A percentile compares a stretch with the other conserved stretches of the same genome.
phyloP scores from a whole-genome alignment of 2,329 filamentous ascomycete species.

The Aulographum hederae region DNA sequence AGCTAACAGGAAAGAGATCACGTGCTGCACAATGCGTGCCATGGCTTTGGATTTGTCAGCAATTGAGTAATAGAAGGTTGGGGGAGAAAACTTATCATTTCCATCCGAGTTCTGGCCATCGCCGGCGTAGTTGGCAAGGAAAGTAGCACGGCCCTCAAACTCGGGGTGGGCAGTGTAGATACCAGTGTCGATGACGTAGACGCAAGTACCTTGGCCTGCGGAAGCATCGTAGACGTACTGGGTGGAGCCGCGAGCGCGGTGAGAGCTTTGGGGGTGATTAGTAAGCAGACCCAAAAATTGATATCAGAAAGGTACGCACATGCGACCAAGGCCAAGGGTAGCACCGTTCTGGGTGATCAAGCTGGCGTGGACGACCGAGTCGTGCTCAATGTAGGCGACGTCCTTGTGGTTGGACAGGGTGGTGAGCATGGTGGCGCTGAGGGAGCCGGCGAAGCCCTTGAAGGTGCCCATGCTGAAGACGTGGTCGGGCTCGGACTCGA shows the following conservation, averaged over 20 bases:
- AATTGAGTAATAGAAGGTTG: no score
- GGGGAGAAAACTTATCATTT: no score
- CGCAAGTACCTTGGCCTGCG: conserved; percentile 14
- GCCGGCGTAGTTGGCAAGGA: conserved; percentile 9
- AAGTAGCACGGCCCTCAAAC: conserved; percentile 11
- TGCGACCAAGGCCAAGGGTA: conserved; percentile 22
- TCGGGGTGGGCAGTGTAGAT: conserved; percentile 11
- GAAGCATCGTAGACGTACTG: conserved; percentile 14
- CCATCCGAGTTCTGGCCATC: conserved; percentile 8
- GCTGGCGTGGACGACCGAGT: conserved; percentile 16
- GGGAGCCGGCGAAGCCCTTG: conserved; percentile 3
- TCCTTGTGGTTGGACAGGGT: no score
- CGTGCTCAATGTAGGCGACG: conserved; percentile 21
- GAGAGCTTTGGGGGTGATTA: no score
- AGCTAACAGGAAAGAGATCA: no score
- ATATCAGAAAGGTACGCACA: no score
- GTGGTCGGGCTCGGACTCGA: neutral
- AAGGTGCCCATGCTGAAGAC: conserved; percentile 3
- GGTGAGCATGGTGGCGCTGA: no score
- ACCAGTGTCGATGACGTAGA: conserved; percentile 20
- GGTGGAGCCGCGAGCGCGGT: conserved; percentile 8
- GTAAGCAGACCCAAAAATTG: no score
- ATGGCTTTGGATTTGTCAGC: no score
- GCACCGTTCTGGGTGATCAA: conserved; percentile 20
- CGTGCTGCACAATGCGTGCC: conserved; percentile 45